Conservation (phyloP, 805 yeast genomes). For the Kregervanrija pseudodelftensis region DNA sequence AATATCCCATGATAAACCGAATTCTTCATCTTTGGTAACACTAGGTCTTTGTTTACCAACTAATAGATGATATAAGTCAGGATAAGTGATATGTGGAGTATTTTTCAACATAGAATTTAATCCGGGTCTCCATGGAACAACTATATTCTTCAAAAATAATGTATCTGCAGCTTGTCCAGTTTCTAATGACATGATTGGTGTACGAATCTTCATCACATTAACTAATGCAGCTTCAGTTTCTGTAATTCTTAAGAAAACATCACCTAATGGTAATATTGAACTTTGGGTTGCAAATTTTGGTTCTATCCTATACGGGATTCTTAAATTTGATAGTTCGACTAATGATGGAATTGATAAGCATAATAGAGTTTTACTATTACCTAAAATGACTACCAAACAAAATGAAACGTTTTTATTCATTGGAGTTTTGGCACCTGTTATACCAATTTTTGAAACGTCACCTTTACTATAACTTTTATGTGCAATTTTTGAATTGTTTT, state of each 20-base stretch:
- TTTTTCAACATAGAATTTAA: conserved; percentile 86
- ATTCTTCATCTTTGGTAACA: conserved; percentile 39
- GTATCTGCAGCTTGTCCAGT: conserved; percentile 37
- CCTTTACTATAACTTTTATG: conserved; percentile 56
- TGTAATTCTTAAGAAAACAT: conserved; percentile 48
- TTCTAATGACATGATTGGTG: conserved; percentile 22
- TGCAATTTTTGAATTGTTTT: conserved; percentile 54
- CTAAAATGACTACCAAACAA: conserved; percentile 24
- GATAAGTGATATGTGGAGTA: conserved; percentile 46
- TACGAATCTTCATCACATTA: conserved; percentile 40
- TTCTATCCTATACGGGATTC: conserved; percentile 36
- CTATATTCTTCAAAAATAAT: conserved; percentile 61
- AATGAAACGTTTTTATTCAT: conserved; percentile 18
- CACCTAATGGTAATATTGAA: conserved; percentile 39
- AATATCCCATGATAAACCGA: conserved; percentile 44
- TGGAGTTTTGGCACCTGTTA: conserved; percentile 33
- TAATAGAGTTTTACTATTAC: conserved; percentile 20
- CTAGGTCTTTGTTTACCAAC: conserved; percentile 68
- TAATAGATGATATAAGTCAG: conserved; percentile 58
- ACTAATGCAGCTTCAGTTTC: conserved; percentile 47
- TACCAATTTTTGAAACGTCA: conserved; percentile 39
- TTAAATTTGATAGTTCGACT: conserved; percentile 45
- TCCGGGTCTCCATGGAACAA: conserved; percentile 73
- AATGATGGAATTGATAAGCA: conserved; percentile 53
- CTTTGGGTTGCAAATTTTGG: conserved; percentile 36